A percentile compares a stretch with the other conserved stretches of the same genome.
These are phyloP conservation scores for Gloeophyllum trabeum DNA, from an alignment of 768 basidiomycete genomes.

Conservation along the genomic window DNA sequence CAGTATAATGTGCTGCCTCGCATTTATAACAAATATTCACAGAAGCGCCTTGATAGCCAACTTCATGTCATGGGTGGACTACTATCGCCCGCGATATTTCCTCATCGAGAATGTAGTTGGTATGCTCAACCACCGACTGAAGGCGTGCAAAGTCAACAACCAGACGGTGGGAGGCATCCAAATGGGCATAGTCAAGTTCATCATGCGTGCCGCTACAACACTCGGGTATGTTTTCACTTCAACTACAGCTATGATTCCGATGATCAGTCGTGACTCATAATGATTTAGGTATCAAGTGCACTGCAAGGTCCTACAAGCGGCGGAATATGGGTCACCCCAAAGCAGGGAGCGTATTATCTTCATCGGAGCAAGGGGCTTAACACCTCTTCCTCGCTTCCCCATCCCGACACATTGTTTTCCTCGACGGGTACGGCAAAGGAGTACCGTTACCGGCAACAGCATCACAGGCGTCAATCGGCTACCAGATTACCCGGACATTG, in stretches of 20 bases:
- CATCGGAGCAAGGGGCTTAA: constrained; percentile 48
- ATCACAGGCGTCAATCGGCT: background rate
- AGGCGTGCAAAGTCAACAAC: constrained; percentile 20
- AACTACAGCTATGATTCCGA: no score
- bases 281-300: constrained; percentile 48
- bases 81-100: constrained; percentile 50
- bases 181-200: constrained; percentile 56
- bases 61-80: constrained; percentile 62
- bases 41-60: constrained; percentile 57
- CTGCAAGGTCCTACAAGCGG: constrained; percentile 56
- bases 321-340: constrained; percentile 66
- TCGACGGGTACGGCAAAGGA: constrained; percentile 33
- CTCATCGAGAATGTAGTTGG: constrained; percentile 69
- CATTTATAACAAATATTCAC: background rate
- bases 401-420: constrained; percentile 47
- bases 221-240: constrained; percentile 51
- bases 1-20: background rate
- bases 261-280: constrained; percentile 6
- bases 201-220: constrained; percentile 43
- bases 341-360: constrained; percentile 57
- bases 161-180: constrained; percentile 27
- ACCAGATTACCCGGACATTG: constrained; percentile 2
- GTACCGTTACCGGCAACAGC: constrained; percentile 9
- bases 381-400: constrained; percentile 50
- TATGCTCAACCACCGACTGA: constrained; percentile 38